Conservation (phyloP, 75 land plant genomes). For the Selaginella tamariscina region DNA sequence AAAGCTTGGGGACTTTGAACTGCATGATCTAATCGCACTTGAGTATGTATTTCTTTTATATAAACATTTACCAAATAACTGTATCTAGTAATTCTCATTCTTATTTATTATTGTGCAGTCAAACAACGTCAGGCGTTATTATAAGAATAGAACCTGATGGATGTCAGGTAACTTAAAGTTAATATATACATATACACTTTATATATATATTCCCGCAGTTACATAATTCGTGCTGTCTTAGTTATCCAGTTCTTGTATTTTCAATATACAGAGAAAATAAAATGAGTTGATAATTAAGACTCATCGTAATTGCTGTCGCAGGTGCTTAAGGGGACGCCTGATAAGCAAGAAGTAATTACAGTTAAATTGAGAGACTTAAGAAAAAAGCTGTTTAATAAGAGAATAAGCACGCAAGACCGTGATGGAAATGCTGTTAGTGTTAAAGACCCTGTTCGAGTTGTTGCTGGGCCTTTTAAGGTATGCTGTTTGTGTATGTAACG, state of each 20-base stretch:
- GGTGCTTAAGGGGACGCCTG: conserved; percentile 83
- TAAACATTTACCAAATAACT: not conserved
- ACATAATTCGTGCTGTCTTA: too few relatives aligned
- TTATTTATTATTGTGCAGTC: conserved; percentile 39
- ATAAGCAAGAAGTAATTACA: conserved; percentile 57
- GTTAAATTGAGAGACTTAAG: conserved; percentile 74
- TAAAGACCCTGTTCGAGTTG: conserved; percentile 75
- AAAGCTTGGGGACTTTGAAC: conserved; percentile 75
- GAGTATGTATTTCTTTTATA: conserved; percentile 44
- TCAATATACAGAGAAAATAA: too few relatives aligned
- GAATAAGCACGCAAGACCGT: conserved; percentile 48
- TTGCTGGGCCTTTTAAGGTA: conserved; percentile 84
- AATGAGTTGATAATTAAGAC: too few relatives aligned
- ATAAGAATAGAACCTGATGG: conserved; percentile 86
- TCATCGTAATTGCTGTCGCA: conserved; percentile 15
- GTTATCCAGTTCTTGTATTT: too few relatives aligned
- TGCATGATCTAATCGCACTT: conserved; percentile 82
- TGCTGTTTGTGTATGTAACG: not conserved
- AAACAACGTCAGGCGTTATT: conserved; percentile 73
- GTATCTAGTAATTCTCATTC: not conserved
- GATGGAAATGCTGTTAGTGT: conserved; percentile 43
- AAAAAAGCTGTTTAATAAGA: conserved; percentile 52
- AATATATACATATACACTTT: not conserved
- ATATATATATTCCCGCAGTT: not conserved
- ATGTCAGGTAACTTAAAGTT: conserved; percentile 46